Conservation (phyloP, 768 basidiomycete genomes). For the Kwoniella heveanensis region DNA sequence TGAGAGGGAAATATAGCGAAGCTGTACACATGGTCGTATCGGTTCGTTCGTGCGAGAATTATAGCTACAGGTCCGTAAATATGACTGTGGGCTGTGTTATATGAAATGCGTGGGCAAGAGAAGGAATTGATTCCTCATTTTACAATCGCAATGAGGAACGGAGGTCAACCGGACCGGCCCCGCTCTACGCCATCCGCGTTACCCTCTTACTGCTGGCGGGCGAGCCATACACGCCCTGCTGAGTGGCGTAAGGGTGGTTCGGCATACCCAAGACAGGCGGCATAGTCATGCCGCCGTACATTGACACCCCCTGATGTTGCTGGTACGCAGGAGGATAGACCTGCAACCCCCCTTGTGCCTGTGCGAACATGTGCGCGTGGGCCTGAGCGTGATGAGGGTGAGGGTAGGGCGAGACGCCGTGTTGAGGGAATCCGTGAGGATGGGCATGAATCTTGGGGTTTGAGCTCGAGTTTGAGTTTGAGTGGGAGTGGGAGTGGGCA, state of each 20-base stretch:
- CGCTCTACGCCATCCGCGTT: slow-evolving; percentile 1
- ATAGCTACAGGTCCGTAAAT: background rate
- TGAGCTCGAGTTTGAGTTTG: too few species aligned
- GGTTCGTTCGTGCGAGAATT: background rate
- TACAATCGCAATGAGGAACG: too few species aligned
- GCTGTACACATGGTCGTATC: too few species aligned
- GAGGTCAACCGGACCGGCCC: background rate
- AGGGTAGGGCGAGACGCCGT: slow-evolving; percentile 5
- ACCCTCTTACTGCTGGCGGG: background rate
- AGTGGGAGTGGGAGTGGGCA: slow-evolving; percentile 1
- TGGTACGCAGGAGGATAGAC: slow-evolving; percentile 3
- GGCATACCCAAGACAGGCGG: background rate
- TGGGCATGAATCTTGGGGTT: slow-evolving; percentile 7
- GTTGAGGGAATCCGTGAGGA: slow-evolving; percentile 3
- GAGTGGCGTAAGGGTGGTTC: background rate
- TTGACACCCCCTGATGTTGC: slow-evolving; percentile 7
- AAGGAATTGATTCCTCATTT: too few species aligned
- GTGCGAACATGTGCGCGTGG: slow-evolving; percentile 2
- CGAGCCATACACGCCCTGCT: background rate
- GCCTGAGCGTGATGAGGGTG: slow-evolving; percentile 9
- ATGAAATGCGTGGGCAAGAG: too few species aligned
- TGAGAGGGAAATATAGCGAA: too few species aligned
- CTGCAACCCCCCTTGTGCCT: slow-evolving; percentile 1
- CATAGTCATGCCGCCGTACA: slow-evolving; percentile 13
- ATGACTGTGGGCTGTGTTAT: background rate